Percentiles rank a stretch among this genome's conserved stretches.
phyloP scores from a whole-genome alignment of 1,284 basidiomycete species.

The Heterobasidion parviporum region DNA sequence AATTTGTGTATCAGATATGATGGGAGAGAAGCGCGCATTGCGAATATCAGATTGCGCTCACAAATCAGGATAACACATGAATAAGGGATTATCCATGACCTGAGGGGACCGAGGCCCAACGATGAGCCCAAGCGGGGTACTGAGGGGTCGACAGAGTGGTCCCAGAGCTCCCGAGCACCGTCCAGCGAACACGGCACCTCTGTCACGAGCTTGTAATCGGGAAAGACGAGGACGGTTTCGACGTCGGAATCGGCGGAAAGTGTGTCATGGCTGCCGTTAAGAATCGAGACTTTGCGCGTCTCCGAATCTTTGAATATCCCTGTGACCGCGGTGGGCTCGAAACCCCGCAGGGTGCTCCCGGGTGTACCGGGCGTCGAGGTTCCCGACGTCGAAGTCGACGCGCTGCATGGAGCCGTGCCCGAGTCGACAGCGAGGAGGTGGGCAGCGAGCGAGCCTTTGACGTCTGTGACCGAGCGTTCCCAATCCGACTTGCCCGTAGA shows the following conservation, averaged over 20 bases:
- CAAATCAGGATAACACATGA: constrained; percentile 76
- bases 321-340: constrained; percentile 15
- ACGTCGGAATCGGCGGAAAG: constrained; percentile 47
- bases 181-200: constrained; percentile 54
- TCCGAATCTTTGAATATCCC: constrained; percentile 54
- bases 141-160: constrained; percentile 49
- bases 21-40: background rate
- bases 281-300: constrained; percentile 57
- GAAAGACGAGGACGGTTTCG: constrained; percentile 80
- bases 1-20: background rate
- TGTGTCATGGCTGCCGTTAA: constrained; percentile 75
- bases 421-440: constrained; percentile 38
- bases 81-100: constrained; percentile 70
- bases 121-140: constrained; percentile 35
- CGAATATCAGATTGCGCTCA: constrained; percentile 28
- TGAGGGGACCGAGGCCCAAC: constrained; percentile 37
- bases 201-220: constrained; percentile 79
- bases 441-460: constrained; percentile 58
- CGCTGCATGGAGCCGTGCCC: constrained; percentile 15
- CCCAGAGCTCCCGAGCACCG: constrained; percentile 68
- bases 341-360: constrained; percentile 2
- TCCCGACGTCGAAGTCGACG: constrained; percentile 5
- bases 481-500: constrained; percentile 87
- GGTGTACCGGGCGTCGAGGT: constrained; percentile 10
- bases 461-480: constrained; percentile 69